Percentiles rank a stretch among this genome's conserved stretches.
Evolutionary conservation across 768 basidiomycete species (phyloP).

Genomic region (Tricholoma furcatifolium): DNA sequence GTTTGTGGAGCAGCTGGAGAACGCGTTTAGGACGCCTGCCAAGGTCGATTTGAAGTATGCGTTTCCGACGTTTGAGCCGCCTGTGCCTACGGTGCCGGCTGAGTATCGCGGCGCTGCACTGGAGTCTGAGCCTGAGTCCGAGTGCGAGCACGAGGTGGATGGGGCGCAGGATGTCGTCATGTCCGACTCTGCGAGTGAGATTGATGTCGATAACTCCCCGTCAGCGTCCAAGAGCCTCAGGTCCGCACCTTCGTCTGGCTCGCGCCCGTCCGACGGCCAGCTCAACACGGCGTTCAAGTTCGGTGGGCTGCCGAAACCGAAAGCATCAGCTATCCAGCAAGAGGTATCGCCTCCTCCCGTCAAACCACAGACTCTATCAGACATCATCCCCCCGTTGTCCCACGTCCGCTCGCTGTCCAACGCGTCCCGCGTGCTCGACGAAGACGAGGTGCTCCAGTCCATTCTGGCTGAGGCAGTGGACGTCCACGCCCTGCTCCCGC

Average conservation of each 20-base stretch:
- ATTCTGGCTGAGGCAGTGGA: slow-evolving; percentile 49
- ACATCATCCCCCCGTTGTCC: slow-evolving; percentile 70
- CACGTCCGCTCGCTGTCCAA: slow-evolving; percentile 49
- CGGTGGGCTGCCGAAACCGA: slow-evolving; percentile 49
- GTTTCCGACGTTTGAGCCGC: slow-evolving; percentile 43
- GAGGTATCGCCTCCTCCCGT: slow-evolving; percentile 16
- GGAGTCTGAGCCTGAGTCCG: no score
- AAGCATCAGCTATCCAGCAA: slow-evolving; percentile 17
- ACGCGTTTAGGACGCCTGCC: slow-evolving; percentile 75
- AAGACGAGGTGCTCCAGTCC: slow-evolving; percentile 53
- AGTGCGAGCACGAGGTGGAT: no score
- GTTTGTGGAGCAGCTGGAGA: slow-evolving; percentile 82
- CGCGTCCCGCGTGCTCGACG: slow-evolving; percentile 43
- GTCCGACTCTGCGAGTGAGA: no score
- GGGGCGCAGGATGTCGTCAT: slow-evolving; percentile 15
- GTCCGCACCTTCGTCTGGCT: slow-evolving; percentile 30
- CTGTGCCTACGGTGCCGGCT: slow-evolving; percentile 49
- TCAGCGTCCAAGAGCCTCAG: slow-evolving; percentile 16
- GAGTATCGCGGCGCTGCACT: slow-evolving; percentile 29
- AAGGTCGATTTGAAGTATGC: slow-evolving; percentile 58
- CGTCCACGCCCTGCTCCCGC: slow-evolving; percentile 28
- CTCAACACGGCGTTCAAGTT: slow-evolving; percentile 76
- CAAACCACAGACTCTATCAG: slow-evolving; percentile 59
- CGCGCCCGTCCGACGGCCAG: slow-evolving; percentile 59
- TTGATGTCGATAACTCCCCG: background rate